Evolutionary conservation across 2,329 filamentous ascomycete genomes (phyloP).

Genomic region (Penicillium sp.): DNA sequence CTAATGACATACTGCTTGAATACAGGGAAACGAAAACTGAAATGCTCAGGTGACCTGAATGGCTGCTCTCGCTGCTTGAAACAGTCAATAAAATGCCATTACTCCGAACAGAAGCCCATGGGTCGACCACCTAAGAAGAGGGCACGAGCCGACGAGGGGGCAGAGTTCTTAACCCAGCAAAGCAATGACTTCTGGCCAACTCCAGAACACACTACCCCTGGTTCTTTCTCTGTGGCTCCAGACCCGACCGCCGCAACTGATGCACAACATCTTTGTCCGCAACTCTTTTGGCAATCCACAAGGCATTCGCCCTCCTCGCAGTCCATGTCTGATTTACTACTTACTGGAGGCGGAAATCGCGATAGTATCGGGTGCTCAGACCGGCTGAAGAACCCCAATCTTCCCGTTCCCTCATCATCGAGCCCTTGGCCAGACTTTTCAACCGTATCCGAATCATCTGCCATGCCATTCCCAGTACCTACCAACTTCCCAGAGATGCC

Average conservation of each 20-base stretch:
- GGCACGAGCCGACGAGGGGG: constrained; percentile 27
- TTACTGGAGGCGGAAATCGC: constrained; percentile 26
- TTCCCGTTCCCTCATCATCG: constrained; percentile 29
- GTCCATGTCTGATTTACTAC: constrained; percentile 18
- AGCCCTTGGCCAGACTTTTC: constrained; percentile 45
- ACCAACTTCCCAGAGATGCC: constrained; percentile 21
- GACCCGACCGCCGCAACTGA: constrained; percentile 23
- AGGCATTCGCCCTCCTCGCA: constrained; percentile 12
- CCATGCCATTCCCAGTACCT: constrained; percentile 26
- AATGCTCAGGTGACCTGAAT: constrained; percentile 47
- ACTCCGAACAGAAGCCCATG: constrained; percentile 50
- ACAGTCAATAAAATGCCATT: constrained; percentile 44
- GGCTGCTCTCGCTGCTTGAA: constrained; percentile 46
- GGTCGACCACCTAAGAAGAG: constrained; percentile 47
- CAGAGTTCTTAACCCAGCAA: constrained; percentile 13
- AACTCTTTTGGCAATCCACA: constrained; percentile 15
- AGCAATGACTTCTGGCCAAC: constrained; percentile 24
- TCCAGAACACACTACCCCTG: constrained; percentile 20
- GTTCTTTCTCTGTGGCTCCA: constrained; percentile 14
- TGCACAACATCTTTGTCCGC: constrained; percentile 29
- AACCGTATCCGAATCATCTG: constrained; percentile 33
- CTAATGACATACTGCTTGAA: constrained; percentile 14
- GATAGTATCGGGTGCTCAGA: constrained; percentile 27
- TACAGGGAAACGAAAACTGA: constrained; percentile 49
- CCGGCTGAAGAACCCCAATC: constrained; percentile 19